Base-by-base conservation (phyloP, 352 stramenopile genomes). In the Phytopythium litorale region DNA sequence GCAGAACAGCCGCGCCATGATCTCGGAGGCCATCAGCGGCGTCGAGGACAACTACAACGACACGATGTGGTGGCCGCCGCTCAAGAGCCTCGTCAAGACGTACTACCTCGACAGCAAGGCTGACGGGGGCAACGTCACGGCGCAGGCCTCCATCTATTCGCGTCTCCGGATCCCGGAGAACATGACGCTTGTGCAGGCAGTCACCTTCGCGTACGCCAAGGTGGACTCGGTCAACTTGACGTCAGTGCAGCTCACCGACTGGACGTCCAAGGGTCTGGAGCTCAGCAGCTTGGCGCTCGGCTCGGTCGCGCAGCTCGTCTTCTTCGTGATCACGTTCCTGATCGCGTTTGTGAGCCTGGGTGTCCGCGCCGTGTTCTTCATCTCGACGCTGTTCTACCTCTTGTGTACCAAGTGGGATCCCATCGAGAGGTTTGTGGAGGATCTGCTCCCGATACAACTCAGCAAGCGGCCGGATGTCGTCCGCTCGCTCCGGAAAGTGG, bases 31-130 rank as follows among this genome's bases (percentile, higher is more conserved):
- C 11, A 67, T 96, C 23, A 86, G 75, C 38, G 77, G 84, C 21
- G 73, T 96, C n/a, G 87, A 96, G 64, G 69, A 89, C 63, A 90
- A 91, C 38, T 96, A 93, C 68, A 96, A 94, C 57, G 79, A 92
- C 48, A 96, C 87, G 15, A 92, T 96, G 80, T 96, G 87, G 87
- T 96, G 86, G 84, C 84, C 81, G 51, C 84, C 87, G 18, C 63
- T 96, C 30, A 94, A 94, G 65, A 77, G 78, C 46, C 61, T 96
- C 30, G 79, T 94, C 32, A 89, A 89, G 64, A 89, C 84, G 56
- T 94, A 93, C 66, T 96, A 92, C 51, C 33, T 94, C 33, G 84
- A 92, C 58, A 67, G 73, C 23, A 91, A 91, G 56, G 68, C 67
- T 16, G 74, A 68, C 40, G 79, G 87, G 53, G 76, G 71, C 15